These are phyloP conservation scores for Boletellus ananas DNA, from an alignment of 768 basidiomycete species.

Conservation along the genomic window DNA sequence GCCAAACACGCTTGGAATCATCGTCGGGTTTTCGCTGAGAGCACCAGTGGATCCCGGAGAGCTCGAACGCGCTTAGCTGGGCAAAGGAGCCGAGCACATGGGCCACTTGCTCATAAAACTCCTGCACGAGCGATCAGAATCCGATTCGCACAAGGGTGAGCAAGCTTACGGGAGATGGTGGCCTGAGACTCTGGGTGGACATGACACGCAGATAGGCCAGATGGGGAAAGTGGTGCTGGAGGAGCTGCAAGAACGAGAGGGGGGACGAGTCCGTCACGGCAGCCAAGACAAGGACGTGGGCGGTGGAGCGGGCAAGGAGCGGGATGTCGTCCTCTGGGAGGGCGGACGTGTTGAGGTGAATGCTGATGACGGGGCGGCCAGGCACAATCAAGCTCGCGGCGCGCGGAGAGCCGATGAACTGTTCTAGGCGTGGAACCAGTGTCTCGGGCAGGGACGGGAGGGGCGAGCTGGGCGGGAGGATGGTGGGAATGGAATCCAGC, in stretches of 20 bases:
- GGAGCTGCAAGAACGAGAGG: constrained; percentile 50
- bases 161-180: constrained; percentile 48
- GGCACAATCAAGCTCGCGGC: constrained; percentile 56
- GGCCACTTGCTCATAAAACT: constrained; percentile 61
- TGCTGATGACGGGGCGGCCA: constrained; percentile 59
- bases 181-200: constrained; percentile 48
- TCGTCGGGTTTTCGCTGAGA: constrained; percentile 45
- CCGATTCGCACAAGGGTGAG: constrained; percentile 9
- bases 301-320: constrained; percentile 46
- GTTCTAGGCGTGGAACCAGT: constrained; percentile 43
- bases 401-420: constrained; percentile 59
- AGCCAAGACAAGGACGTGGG: constrained; percentile 52
- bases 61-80: constrained; percentile 64
- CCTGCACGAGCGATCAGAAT: constrained; percentile 33
- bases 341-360: constrained; percentile 60
- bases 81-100: constrained; percentile 53
- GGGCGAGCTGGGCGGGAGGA: constrained; percentile 18
- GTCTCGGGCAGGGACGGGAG: constrained; percentile 26
- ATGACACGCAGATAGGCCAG: constrained; percentile 67
- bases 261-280: constrained; percentile 58
- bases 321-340: constrained; percentile 54
- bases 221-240: constrained; percentile 54
- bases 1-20: constrained; percentile 48
- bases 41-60: constrained; percentile 74
- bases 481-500: constrained; percentile 39